Conservation (phyloP, 2,329 filamentous ascomycete species). For the Penicillium verrucosum region DNA sequence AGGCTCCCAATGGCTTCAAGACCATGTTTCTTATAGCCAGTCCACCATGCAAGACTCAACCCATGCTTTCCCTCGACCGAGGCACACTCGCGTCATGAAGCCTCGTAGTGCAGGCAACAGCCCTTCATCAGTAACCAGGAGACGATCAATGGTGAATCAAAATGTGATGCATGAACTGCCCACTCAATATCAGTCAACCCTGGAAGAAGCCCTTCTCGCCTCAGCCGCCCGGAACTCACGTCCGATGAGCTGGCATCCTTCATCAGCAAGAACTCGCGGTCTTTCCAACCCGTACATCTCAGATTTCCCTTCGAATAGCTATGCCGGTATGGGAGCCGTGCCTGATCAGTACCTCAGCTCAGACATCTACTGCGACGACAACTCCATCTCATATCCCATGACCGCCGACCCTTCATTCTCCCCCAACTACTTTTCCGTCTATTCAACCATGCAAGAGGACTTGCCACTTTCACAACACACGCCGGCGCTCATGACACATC, state of each 20-base stretch:
- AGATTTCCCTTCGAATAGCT: conserved; percentile 18
- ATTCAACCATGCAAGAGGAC: conserved; percentile 21
- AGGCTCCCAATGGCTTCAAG: conserved; percentile 29
- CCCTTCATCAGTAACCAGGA: conserved; percentile 49
- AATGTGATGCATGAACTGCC: conserved; percentile 46
- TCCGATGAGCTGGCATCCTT: conserved; percentile 74
- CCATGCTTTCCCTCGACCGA: conserved; percentile 48
- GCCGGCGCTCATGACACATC: conserved; percentile 25
- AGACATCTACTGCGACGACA: conserved; percentile 17
- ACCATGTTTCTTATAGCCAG: conserved; percentile 21
- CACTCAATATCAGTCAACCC: conserved; percentile 39
- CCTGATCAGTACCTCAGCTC: conserved; percentile 20
- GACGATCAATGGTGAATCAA: conserved; percentile 55
- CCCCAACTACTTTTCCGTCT: conserved; percentile 21
- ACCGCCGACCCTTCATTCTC: conserved; percentile 20
- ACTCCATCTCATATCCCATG: conserved; percentile 24
- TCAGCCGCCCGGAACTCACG: conserved; percentile 46
- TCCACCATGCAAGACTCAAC: conserved; percentile 39
- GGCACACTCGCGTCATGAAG: conserved; percentile 59
- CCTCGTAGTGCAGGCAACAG: conserved; percentile 67
- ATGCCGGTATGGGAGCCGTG: conserved; percentile 18
- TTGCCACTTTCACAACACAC: conserved; percentile 22
- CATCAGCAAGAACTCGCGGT: conserved; percentile 44
- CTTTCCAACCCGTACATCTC: conserved; percentile 25
- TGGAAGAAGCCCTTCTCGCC: conserved; percentile 45